Conservation (phyloP, 2,329 filamentous ascomycete species). For the Aspergillus viridinutans region DNA sequence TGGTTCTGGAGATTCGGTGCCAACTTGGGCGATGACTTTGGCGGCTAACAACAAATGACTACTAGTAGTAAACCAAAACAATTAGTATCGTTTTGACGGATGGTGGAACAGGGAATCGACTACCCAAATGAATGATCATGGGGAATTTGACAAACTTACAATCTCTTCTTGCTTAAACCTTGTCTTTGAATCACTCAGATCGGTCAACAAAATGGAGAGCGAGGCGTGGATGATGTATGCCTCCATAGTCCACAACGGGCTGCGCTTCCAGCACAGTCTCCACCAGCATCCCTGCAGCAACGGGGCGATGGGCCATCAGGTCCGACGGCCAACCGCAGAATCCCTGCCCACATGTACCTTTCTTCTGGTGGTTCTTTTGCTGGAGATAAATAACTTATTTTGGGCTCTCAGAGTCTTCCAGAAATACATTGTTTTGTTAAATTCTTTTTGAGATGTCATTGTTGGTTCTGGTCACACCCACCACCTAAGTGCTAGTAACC, state of each 20-base stretch:
- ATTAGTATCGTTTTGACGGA: background rate
- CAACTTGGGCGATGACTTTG: conserved; percentile 1
- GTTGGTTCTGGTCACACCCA: background rate
- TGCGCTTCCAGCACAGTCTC: conserved; percentile 21
- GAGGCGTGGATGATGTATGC: conserved; percentile 7
- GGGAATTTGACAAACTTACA: background rate
- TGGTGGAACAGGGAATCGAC: background rate
- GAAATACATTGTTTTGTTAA: background rate
- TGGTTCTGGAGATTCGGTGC: conserved; percentile 5
- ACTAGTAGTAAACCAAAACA: conserved; percentile 22
- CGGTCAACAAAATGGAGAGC: background rate
- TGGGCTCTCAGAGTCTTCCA: background rate
- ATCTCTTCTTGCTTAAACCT: background rate
- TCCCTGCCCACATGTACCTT: conserved; percentile 1
- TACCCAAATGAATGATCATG: background rate
- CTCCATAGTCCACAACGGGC: background rate
- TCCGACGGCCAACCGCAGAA: background rate
- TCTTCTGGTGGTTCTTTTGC: background rate
- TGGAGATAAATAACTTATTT: background rate
- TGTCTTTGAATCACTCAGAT: background rate
- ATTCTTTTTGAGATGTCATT: background rate
- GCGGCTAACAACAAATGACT: conserved; percentile 30
- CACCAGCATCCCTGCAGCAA: conserved; percentile 33
- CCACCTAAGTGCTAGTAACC: background rate
- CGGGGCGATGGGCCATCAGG: conserved; percentile 7